A percentile compares a stretch with the other conserved stretches of the same genome.
Conservation (phyloP, 1,139 yeast species). For the Scheffersomyces cryptocercus region DNA sequence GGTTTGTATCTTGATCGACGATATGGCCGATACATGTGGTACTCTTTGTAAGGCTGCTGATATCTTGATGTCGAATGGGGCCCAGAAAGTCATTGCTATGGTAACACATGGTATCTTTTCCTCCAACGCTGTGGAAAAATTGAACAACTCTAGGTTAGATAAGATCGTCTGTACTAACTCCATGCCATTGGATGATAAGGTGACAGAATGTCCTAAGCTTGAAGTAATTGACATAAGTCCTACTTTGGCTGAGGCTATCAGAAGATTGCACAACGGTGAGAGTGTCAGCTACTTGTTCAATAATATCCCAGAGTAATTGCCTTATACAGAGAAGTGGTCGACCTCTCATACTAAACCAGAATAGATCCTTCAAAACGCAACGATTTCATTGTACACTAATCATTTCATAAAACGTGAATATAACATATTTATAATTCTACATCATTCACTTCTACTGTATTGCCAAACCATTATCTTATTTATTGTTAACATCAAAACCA, state of each 20-base stretch:
- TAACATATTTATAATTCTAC: too few relatives aligned
- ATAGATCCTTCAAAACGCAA: too few relatives aligned
- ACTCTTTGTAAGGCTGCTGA: conserved; percentile 79
- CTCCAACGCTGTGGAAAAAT: conserved; percentile 65
- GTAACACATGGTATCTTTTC: conserved; percentile 82
- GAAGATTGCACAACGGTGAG: conserved; percentile 90
- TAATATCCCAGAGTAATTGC: conserved; percentile 44
- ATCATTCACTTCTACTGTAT: too few relatives aligned
- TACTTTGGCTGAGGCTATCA: conserved; percentile 74
- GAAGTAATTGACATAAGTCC: conserved; percentile 73
- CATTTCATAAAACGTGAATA: too few relatives aligned
- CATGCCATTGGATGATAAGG: conserved; percentile 63
- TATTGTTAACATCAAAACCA: too few relatives aligned
- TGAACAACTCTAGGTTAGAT: conserved; percentile 56
- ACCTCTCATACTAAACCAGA: too few relatives aligned
- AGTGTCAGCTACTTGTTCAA: conserved; percentile 88
- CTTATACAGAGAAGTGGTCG: too few relatives aligned
- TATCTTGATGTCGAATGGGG: conserved; percentile 58
- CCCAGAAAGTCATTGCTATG: conserved; percentile 73
- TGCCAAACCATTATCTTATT: too few relatives aligned
- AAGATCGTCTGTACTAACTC: conserved; percentile 76
- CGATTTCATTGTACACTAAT: too few relatives aligned
- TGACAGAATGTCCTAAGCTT: conserved; percentile 51
- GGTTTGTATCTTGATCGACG: conserved; percentile 72
- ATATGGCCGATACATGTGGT: conserved; percentile 87